Evolutionary conservation across 2,329 filamentous ascomycete species (phyloP), one percentile per base, ranked within the genome.

Genomic region (Microsporum canis): DNA sequence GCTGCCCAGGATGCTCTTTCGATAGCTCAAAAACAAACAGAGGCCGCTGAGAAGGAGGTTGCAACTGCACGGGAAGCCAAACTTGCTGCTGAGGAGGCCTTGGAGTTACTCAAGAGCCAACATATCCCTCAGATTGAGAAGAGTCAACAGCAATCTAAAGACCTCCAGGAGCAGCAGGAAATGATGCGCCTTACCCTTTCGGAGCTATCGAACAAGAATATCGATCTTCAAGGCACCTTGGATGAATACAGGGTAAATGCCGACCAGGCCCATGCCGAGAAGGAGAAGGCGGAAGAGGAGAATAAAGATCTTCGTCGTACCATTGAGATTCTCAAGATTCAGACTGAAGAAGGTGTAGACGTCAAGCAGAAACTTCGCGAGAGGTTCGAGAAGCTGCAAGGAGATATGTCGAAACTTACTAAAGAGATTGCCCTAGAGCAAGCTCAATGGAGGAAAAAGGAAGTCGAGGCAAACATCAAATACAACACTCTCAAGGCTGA

Each of bases 351-450:
- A 75, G 92, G 90, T 69, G 85, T 91, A 69, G 85, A 87, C 65
- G 83, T 95, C 62, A 87, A 91, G 62, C 89, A 96, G 71, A 85
- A 82, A 63, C 91, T 95, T 83, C 87, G 90, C 66, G 79, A 80
- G 71, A 95, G 94, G 74, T 88, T 96, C 69, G 84, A 92, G 67
- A 85, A 85, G 63, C 79, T 99, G 43, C 91, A 97, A 73, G 84
- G 90, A 65, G 90, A 96, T 67, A 92, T 97, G 87, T 83, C 85
- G 36, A 80, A 80, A 61, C 88, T 90, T 57, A 86, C 89, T 59
- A 84, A 84, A 55, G 87, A 95, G 64, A 85, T 96, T 64, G 85
- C 88, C 27, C 85, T 88, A 68, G 91, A 97, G 70, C 92, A 91
- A 70, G 84, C 87, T 34, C 81, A 83, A 39, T 91, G 88, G 76